phyloP scores from a whole-genome alignment of 2,329 filamentous ascomycete species.

The Claviceps spartinae region DNA sequence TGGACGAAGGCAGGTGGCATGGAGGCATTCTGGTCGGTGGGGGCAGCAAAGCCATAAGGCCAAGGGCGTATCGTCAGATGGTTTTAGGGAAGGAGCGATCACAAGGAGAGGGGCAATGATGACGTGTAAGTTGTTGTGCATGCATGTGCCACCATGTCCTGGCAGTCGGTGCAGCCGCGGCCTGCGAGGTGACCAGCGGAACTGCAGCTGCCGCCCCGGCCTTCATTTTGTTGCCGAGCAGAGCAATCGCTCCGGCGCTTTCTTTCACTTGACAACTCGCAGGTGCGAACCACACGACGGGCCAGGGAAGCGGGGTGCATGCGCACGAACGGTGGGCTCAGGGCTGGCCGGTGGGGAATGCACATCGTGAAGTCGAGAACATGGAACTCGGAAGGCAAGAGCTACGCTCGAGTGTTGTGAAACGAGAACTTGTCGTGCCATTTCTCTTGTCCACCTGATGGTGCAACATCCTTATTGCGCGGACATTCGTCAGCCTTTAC shows the following conservation, averaged over 20 bases:
- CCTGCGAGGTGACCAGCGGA: not conserved
- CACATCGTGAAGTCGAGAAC: not conserved
- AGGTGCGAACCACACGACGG: not conserved
- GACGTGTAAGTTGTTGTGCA: not conserved
- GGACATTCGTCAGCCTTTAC: not conserved
- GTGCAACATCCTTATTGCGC: not conserved
- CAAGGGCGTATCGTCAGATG: conserved; percentile 1
- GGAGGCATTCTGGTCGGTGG: not conserved
- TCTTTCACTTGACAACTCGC: not conserved
- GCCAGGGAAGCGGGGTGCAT: not conserved
- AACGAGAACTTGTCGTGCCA: conserved; percentile 4
- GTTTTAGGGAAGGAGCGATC: not conserved
- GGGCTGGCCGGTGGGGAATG: not conserved
- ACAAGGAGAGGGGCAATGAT: conserved; percentile 1
- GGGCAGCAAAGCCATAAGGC: not conserved
- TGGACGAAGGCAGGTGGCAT: not conserved
- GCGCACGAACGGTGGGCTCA: not conserved
- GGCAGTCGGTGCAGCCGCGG: no score
- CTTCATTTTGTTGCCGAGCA: not conserved
- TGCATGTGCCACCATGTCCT: no score
- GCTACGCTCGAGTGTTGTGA: not conserved
- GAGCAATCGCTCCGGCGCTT: not conserved
- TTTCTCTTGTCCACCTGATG: conserved; percentile 1
- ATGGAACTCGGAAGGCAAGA: not conserved
- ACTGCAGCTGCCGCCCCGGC: conserved; percentile 2